Evolutionary conservation across 2,329 filamentous ascomycete genomes (phyloP).

Genomic region (Cercospora brassicicola): DNA sequence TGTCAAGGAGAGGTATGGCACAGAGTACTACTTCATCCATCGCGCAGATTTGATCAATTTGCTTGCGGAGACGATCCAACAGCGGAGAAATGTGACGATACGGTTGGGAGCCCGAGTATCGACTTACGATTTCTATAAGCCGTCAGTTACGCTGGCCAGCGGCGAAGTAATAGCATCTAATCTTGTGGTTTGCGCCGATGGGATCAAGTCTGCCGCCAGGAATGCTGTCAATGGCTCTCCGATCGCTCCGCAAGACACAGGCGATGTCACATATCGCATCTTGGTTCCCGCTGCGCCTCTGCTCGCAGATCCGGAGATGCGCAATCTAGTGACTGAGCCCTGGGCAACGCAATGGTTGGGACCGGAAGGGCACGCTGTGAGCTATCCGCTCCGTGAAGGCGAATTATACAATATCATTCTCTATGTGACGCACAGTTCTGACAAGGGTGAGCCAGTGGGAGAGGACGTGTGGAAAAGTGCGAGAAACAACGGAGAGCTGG

Average conservation of each 20-base stretch:
- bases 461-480: background rate
- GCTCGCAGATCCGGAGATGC: slow-evolving; percentile 30
- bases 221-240: background rate
- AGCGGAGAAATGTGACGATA: background rate
- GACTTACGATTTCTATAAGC: background rate
- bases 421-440: background rate
- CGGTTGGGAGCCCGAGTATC: background rate
- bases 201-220: background rate
- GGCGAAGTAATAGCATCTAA: background rate
- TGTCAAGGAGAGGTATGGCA: slow-evolving; percentile 31
- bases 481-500: background rate
- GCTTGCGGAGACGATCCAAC: background rate
- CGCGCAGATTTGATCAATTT: background rate
- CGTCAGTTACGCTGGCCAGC: background rate
- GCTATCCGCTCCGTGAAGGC: slow-evolving; percentile 36
- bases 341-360: slow-evolving; percentile 39
- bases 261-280: background rate
- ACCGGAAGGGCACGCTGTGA: slow-evolving; percentile 38
- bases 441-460: background rate
- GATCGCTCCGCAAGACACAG: background rate
- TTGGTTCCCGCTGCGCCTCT: background rate
- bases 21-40: background rate
- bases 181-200: background rate
- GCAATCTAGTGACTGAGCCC: slow-evolving; percentile 31
- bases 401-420: slow-evolving; percentile 17